Evolutionary conservation across 2,329 filamentous ascomycete genomes (phyloP).

Genomic region (Neopestalotiopsis rosae): DNA sequence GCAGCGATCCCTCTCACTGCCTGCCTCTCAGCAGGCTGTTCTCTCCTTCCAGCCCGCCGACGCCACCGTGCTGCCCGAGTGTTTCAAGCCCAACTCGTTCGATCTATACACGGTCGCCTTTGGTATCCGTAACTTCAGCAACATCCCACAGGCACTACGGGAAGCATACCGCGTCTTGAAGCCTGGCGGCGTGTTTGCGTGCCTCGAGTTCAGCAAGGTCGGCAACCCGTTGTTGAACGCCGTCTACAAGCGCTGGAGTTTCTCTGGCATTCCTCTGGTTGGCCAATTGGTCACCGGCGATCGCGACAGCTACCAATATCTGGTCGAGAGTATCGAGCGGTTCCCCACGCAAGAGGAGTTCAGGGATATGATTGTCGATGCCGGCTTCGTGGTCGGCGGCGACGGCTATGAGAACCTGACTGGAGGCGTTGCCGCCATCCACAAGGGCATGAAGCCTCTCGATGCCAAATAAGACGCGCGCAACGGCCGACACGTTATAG

Average conservation of each 20-base stretch:
- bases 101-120: conserved; percentile 98
- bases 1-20: conserved; percentile 71
- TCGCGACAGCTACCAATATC: conserved; percentile 95
- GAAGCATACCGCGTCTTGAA: conserved; percentile 90
- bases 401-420: conserved; percentile 89
- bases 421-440: conserved; percentile 91
- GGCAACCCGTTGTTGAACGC: conserved; percentile 81
- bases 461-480: conserved; percentile 18
- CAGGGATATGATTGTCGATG: conserved; percentile 79
- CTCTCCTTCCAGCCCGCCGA: conserved; percentile 87
- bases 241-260: conserved; percentile 95
- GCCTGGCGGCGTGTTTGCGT: conserved; percentile 95
- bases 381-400: conserved; percentile 85
- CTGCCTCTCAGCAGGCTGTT: conserved; percentile 59
- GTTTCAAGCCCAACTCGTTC: conserved; percentile 72
- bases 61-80: conserved; percentile 72
- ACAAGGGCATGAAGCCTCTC: conserved; percentile 89
- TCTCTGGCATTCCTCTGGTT: conserved; percentile 91
- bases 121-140: conserved; percentile 95
- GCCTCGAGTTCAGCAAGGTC: conserved; percentile 89
- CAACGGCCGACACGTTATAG: background rate
- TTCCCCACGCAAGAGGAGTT: conserved; percentile 91
- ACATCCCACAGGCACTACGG: conserved; percentile 80
- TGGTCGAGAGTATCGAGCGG: conserved; percentile 95
- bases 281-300: conserved; percentile 95